Percentiles rank a stretch among this genome's conserved stretches.
Conservation (phyloP, 805 yeast genomes). For the Kuraishia cidri region DNA sequence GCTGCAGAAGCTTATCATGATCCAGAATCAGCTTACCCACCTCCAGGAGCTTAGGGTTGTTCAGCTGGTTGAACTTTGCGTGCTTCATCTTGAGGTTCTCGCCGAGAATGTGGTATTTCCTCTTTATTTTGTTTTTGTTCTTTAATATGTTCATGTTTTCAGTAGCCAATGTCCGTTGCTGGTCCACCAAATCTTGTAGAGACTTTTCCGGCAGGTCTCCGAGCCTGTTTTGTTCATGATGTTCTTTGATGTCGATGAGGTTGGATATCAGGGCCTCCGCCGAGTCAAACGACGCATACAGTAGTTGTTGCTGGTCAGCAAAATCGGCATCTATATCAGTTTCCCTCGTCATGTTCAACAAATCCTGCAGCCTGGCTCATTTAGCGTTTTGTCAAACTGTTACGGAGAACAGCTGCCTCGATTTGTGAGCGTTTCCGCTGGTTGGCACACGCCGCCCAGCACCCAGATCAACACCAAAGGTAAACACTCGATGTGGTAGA, state of each 20-base stretch:
- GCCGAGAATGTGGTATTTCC: constrained; percentile 6
- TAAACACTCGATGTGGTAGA: background rate
- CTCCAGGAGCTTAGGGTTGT: constrained; percentile 3
- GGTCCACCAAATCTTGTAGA: background rate
- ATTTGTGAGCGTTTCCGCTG: too few relatives aligned
- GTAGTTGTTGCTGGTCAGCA: background rate
- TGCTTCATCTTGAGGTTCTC: constrained; percentile 5
- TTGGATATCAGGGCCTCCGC: background rate
- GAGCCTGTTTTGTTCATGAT: background rate
- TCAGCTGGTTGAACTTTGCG: constrained; percentile 5
- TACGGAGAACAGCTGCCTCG: too few relatives aligned
- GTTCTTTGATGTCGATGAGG: background rate
- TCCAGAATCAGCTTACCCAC: constrained; percentile 5
- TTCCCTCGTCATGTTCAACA: background rate
- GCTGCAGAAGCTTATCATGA: background rate
- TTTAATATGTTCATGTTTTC: constrained; percentile 1
- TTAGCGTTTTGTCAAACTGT: background rate
- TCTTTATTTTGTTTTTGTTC: constrained; percentile 5
- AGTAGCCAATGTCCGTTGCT: background rate
- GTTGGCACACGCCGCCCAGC: too few relatives aligned
- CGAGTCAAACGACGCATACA: background rate
- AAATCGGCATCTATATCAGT: background rate
- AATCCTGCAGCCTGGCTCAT: background rate
- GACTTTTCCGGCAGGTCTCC: background rate
- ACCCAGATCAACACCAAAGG: background rate